Evolutionary conservation across 257 asterid species (phyloP), one percentile per base, ranked within the genome.

Genomic region (Solanum verrucosum): DNA sequence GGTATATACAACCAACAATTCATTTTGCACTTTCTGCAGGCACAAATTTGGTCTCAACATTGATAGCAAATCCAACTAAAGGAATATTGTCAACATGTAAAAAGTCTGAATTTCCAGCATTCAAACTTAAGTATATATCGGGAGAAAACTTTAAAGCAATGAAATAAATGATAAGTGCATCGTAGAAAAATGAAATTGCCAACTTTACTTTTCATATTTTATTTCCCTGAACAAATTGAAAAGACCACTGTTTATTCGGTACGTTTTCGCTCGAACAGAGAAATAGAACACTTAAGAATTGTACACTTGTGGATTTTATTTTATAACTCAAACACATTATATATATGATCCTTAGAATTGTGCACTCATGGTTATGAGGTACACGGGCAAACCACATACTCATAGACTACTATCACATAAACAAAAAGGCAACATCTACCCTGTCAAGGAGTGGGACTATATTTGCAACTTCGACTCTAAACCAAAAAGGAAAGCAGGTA

Each of bases 1-100:
- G 70, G 90, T 65, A 83, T 90, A 83, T 56, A 65, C 81, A 31
- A 89, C 92, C 88, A 94, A 67, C 88, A 94, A 88, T 74, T 94
- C 93, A 68, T 88, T 10, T 88, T 86, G 91, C 60, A 89, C 92
- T 91, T 72, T 90, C 96, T 94, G 82, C 79, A 59, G 85, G 83
- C 74, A 85, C 9, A 49, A 87, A 49, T 65, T 60, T 31, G 56
- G 35, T 34, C 52, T 14, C 70, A 35, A 29, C 59, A 25, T 18
- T 59, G 34, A 12, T 52, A 52, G 9, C 38, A 84, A 73, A 46
- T 33, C 81, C 75, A 14, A 29, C 42, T 46, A 63, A 16, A 83
- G 59, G 23, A 15, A 83, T 14, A 33, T 67, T 49, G 3, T 49
- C 29, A 81, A 85, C 14, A 67, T 34, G n/a, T 42, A 21, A 60